phyloP scores from a whole-genome alignment of 2,329 filamentous ascomycete genomes.

The Mollisia scopiformis region DNA sequence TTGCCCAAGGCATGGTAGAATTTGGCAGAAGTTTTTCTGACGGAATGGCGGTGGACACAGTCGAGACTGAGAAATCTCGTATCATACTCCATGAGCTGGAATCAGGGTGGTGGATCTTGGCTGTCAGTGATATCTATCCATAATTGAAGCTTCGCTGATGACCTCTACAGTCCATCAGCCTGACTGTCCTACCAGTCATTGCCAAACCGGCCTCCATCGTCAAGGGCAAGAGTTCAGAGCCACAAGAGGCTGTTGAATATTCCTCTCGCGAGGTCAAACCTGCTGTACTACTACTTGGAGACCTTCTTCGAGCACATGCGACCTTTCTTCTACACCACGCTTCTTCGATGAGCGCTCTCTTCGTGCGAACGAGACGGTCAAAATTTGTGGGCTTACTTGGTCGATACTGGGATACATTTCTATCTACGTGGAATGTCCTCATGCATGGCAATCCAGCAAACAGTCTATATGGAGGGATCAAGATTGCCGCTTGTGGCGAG shows the following conservation, averaged over 20 bases:
- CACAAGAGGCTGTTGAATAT: slow-evolving; percentile 64
- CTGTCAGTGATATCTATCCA: slow-evolving; percentile 58
- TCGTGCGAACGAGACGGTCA: slow-evolving; percentile 62
- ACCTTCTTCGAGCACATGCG: slow-evolving; percentile 80
- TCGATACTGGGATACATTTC: slow-evolving; percentile 76
- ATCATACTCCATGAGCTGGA: slow-evolving; percentile 88
- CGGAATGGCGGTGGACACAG: slow-evolving; percentile 74
- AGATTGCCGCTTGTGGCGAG: slow-evolving; percentile 87
- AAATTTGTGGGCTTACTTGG: slow-evolving; percentile 75
- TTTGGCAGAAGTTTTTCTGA: slow-evolving; percentile 89
- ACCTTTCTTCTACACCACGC: slow-evolving; percentile 89
- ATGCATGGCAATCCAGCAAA: slow-evolving; percentile 86
- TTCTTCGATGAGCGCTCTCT: slow-evolving; percentile 71
- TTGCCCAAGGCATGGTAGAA: slow-evolving; percentile 94
- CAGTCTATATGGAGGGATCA: slow-evolving; percentile 80
- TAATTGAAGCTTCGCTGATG: slow-evolving; percentile 18
- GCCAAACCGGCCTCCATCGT: slow-evolving; percentile 40
- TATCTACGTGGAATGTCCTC: slow-evolving; percentile 83
- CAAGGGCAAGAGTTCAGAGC: slow-evolving; percentile 26
- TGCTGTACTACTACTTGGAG: slow-evolving; percentile 73
- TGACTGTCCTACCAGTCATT: slow-evolving; percentile 73
- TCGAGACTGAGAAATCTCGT: slow-evolving; percentile 89
- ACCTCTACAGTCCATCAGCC: slow-evolving; percentile 69
- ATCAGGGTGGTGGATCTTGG: slow-evolving; percentile 91
- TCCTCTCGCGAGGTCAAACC: slow-evolving; percentile 91